A percentile compares a stretch with the other conserved stretches of the same genome.
Evolutionary conservation across 106 monocot species (phyloP).

Genomic region (Dendrobium chrysotoxum): DNA sequence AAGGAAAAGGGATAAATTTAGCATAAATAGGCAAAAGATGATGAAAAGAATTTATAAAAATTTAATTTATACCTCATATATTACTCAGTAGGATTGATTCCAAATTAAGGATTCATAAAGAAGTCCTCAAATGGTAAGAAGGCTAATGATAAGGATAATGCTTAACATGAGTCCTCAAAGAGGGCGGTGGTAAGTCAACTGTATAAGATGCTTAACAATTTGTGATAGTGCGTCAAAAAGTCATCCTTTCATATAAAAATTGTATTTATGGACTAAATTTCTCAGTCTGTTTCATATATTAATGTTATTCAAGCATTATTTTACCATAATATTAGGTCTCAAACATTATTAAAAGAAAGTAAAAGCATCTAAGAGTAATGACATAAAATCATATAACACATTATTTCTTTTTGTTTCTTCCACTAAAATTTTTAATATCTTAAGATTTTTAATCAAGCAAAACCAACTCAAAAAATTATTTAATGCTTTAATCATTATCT

Average conservation of each 20-base stretch:
- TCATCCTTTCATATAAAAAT: neutral
- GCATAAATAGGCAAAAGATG: neutral
- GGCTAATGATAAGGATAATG: neutral
- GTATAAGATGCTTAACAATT: neutral
- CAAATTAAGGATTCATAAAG: neutral
- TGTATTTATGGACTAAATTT: neutral
- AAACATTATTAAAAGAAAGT: neutral
- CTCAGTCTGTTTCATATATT: neutral
- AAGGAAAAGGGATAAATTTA: neutral
- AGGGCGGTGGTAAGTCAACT: neutral
- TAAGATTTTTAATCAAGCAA: too few species aligned
- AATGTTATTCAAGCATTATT: neutral
- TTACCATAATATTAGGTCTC: neutral
- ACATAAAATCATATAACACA: too few species aligned
- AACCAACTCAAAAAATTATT: too few species aligned
- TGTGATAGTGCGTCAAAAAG: neutral
- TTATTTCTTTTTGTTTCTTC: too few species aligned
- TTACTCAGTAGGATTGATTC: neutral
- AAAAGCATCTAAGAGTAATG: too few species aligned
- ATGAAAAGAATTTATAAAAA: neutral
- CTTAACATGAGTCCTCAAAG: neutral
- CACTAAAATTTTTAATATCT: too few species aligned
- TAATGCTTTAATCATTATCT: too few species aligned
- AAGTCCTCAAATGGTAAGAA: neutral
- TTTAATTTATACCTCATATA: neutral